Conservation (phyloP, 306 rosid species). For the Psophocarpus tetragonolobus region DNA sequence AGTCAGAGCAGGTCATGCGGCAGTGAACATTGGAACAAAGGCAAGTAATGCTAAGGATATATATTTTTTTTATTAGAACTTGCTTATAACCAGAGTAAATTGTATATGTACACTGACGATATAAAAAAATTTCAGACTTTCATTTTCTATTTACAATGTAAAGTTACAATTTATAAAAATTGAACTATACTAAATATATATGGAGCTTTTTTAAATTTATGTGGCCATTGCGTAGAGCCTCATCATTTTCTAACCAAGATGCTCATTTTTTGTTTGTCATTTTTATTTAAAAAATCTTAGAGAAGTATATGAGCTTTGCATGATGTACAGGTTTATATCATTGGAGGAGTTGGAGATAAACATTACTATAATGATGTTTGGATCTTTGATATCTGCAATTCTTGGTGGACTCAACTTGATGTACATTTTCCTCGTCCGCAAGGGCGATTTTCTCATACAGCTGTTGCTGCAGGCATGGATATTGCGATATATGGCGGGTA, state of each 20-base stretch:
- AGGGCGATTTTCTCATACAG: constrained; percentile 86
- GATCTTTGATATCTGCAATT: constrained; percentile 67
- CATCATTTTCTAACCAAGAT: neutral
- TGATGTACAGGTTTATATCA: constrained; percentile 60
- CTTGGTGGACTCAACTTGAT: constrained; percentile 70
- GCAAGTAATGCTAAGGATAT: constrained; percentile 38
- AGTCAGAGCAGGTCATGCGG: constrained; percentile 82
- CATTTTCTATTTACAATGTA: too few species aligned
- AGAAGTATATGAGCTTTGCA: neutral
- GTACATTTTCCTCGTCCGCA: constrained; percentile 65
- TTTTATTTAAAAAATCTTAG: neutral
- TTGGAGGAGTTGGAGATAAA: constrained; percentile 87
- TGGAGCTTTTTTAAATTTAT: neutral
- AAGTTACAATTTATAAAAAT: neutral
- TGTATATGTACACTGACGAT: too few species aligned
- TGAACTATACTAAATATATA: neutral
- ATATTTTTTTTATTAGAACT: neutral
- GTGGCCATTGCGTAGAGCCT: neutral
- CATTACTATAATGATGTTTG: constrained; percentile 77
- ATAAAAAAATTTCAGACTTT: too few species aligned
- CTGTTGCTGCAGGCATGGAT: constrained; percentile 63
- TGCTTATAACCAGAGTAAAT: neutral
- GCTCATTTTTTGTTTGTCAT: neutral
- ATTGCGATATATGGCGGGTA: constrained; percentile 81
- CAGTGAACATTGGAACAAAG: constrained; percentile 72